Conservation (phyloP, 371 early-diverging fungal species). For the Mucor saturninus region DNA sequence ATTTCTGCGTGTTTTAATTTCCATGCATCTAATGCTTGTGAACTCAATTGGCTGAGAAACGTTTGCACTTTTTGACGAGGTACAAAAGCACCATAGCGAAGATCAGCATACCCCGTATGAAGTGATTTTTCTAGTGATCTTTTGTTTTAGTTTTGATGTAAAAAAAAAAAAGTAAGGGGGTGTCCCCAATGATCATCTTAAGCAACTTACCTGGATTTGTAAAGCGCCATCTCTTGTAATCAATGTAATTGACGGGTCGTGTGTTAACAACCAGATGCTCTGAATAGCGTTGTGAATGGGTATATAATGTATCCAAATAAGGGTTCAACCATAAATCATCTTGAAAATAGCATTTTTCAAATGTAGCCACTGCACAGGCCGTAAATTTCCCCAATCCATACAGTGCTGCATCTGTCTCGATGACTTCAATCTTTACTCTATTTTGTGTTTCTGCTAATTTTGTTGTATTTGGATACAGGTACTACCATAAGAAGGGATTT, state of each 20-base stretch:
- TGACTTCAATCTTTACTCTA: conserved; percentile 11
- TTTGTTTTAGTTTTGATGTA: too few species aligned
- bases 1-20: conserved; percentile 49
- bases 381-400: conserved; percentile 26
- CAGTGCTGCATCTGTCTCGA: conserved; percentile 10
- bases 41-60: conserved; percentile 53
- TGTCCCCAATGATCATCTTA: too few species aligned
- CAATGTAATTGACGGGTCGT: conserved; percentile 53
- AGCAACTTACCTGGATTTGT: conserved; percentile 16
- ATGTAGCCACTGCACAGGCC: conserved; percentile 53
- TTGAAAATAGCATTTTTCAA: conserved; percentile 65
- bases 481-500: too few species aligned
- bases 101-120: conserved; percentile 67
- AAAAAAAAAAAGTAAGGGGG: too few species aligned
- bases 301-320: conserved; percentile 65
- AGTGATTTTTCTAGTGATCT: conserved; percentile 54
- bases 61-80: conserved; percentile 52
- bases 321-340: conserved; percentile 67
- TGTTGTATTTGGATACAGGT: not conserved
- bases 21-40: conserved; percentile 32
- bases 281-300: conserved; percentile 56
- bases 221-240: conserved; percentile 64
- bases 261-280: conserved; percentile 60
- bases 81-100: conserved; percentile 64
- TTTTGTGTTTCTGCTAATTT: not conserved